Base-by-base conservation (phyloP, 1,284 basidiomycete genomes). In the Kwoniella shivajii region DNA sequence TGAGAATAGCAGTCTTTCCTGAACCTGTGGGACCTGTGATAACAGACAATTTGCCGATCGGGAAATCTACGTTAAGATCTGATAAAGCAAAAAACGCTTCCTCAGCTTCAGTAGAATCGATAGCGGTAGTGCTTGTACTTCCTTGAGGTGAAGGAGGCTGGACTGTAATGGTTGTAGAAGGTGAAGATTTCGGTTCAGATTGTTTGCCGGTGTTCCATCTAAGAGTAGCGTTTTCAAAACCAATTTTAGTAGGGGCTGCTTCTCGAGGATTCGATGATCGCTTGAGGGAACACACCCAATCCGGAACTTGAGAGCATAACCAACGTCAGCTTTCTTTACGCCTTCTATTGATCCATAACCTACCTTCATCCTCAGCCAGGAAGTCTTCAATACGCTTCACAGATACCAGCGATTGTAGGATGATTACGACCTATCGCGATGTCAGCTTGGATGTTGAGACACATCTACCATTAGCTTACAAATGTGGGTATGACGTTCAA, bases 381-480 rank as follows among this genome's bases (percentile, higher is more conserved):
- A 88, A 95, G 0, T 84, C 85, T 27, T 88, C 82, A 55, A 95
- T 89, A 47, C 92, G 88, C 48, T 89, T 83, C 26, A 94, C 73
- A 0, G 89, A 85, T 3, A 95, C 88, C 22, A 84, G 81, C 0
- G 88, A 83, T 83, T 91, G 73, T 9, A 80, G 59, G 7, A 72
- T 56, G 22, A 69, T 63, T 27, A 68, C 69, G 20, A 71, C 60
- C 68, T 73, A 52, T 2, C 5, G 14, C n/a, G 16, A 33, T 44
- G n/a, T n/a, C 2, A n/a, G 27, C n/a, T 43, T 6, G n/a, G 27
- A 41, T 13, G 18, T 2, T 49, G 33, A 18, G 13, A 13, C 14
- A n/a, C 39, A 22, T 24, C 14, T 16, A 20, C 22, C 10, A 10
- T 26, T 7, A 16, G 52, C 71, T 62, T 30, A 71, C 68, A 37